Evolutionary conservation across 805 yeast genomes (phyloP), one percentile per base, ranked within the genome.

Genomic region (Kodamaea neixiangensis): DNA sequence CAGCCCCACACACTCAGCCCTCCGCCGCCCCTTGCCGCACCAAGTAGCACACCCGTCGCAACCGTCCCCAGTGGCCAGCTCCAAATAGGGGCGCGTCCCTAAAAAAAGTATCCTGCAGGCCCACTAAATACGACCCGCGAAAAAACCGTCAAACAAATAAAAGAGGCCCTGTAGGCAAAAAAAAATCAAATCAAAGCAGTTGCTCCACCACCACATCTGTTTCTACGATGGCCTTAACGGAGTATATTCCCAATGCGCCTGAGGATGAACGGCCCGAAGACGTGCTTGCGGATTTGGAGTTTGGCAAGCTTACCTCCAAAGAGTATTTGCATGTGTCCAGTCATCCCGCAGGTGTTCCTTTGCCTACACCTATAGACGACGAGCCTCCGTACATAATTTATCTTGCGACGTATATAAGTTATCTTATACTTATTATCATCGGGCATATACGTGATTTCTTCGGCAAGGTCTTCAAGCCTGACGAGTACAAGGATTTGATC

Each of bases 401-500:
- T 53, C 71, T 94, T 46, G 79, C 89, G 51, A 93, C 99, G 1
- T 94, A 93, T 64, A 70, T 94, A 58, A 84, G 87, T 66, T 96
- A 91, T 67, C 76, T 96, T 59, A 81, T 90, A 43, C 77, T 94
- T 60, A 89, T 94, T 57, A 82, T 91, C 35, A 79, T 90, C 53
- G 99, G 99, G 33, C 97, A 94, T 64, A 71, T 91, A 37, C 84
- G 91, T 59, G 99, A 94, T 71, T 93, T 85, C 67, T 79, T 90
- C 53, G 97, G 96, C 49, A 81, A 86, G 64, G 71, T 76, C 18
- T 87, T 92, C 68, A 80, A 79, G 63, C 87, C 88, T 15, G 78
- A 80, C 47, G 80, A 77, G 49, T 87, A 86, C 60, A 72, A 69
- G 38, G 87, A 86, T 56, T 76, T 92, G 52, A 69, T 86, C 47